phyloP scores from a whole-genome alignment of 208 protist species.

The Trypanosoma melophagium region DNA sequence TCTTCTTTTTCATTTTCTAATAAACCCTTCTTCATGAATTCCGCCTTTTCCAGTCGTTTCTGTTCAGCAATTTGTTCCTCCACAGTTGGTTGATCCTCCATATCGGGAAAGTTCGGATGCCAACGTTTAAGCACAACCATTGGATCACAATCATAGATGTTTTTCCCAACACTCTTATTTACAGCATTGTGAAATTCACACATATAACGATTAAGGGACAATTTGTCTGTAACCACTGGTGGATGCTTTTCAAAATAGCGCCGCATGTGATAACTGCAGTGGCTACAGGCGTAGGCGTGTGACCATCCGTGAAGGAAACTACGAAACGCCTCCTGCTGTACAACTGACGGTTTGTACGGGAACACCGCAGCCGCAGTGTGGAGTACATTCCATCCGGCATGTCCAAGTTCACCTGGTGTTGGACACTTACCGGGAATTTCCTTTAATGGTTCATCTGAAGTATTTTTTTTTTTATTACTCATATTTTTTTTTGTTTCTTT shows the following conservation, averaged over 20 bases:
- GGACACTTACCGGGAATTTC: slow-evolving; percentile 64
- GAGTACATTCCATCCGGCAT: slow-evolving; percentile 84
- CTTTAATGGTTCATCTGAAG: slow-evolving; percentile 25
- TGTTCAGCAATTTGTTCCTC: slow-evolving; percentile 58
- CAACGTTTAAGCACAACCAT: slow-evolving; percentile 73
- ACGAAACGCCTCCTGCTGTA: slow-evolving; percentile 71
- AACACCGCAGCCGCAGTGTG: slow-evolving; percentile 85
- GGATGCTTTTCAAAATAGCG: slow-evolving; percentile 63
- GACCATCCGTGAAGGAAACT: slow-evolving; percentile 79
- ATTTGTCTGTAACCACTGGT: slow-evolving; percentile 69
- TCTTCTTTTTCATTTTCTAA: slow-evolving; percentile 13
- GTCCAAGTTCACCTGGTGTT: slow-evolving; percentile 62
- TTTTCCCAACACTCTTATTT: slow-evolving; percentile 73
- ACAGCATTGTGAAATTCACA: slow-evolving; percentile 92
- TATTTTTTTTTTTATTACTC: slow-evolving; percentile 10
- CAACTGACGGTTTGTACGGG: slow-evolving; percentile 60
- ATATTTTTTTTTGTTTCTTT: neutral
- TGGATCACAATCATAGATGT: slow-evolving; percentile 70
- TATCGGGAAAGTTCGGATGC: slow-evolving; percentile 87
- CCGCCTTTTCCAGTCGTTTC: slow-evolving; percentile 13
- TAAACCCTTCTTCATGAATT: slow-evolving; percentile 20
- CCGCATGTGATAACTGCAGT: slow-evolving; percentile 89
- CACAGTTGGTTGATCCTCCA: slow-evolving; percentile 71
- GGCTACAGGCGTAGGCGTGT: slow-evolving; percentile 84
- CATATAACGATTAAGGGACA: slow-evolving; percentile 66